Evolutionary conservation across 148 eudicot genomes (phyloP), one percentile per base, ranked within the genome.

Genomic region (Limonium bicolor): DNA sequence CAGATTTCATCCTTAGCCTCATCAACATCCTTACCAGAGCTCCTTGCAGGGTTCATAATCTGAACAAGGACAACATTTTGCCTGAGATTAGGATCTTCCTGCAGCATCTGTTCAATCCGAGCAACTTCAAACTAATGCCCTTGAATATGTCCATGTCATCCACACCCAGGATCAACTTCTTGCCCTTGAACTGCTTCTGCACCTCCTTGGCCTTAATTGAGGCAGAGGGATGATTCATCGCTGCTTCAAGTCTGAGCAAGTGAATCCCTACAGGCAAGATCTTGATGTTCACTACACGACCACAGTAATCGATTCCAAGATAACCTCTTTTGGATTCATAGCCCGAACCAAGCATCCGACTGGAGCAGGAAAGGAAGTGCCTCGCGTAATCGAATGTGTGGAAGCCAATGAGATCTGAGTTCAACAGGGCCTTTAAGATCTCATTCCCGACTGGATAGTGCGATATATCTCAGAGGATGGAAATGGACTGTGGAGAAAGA

Each of bases 121-220:
- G 54, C 27, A 81, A 37, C 46, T 81, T 81, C 37, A 81, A 65
- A 42, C 92, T 81, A 6, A 81, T 63, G 42, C 92, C 92, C 39
- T 81, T 77, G 26, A 81, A 81, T 21, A 81, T 73, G 51, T 81
- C 92, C 92, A 81, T 81, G 53, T 81, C 92, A 55, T 81, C 92
- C 31, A 81, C 73, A 4, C 92, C 92, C 15, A 81, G 43, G 32
- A 81, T 68, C 1, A 81, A 1, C 41, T 26, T 65, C 51, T 77
- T 76, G 27, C 79, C 77, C 35, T 68, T 56, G 36, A 73, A 81
- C 30, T 50, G 70, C 37, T 70, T 56, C 36, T 53, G 68, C 6
- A 81, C 54, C 55, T 73, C 78, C 58, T 73, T 77, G 43, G 59
- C 73, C 53, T 70, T 81, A 6, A 41, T 32, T 27, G 59, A 57